phyloP scores from a whole-genome alignment of 1,284 basidiomycete genomes.

The Cryptococcus jaspeensis region DNA sequence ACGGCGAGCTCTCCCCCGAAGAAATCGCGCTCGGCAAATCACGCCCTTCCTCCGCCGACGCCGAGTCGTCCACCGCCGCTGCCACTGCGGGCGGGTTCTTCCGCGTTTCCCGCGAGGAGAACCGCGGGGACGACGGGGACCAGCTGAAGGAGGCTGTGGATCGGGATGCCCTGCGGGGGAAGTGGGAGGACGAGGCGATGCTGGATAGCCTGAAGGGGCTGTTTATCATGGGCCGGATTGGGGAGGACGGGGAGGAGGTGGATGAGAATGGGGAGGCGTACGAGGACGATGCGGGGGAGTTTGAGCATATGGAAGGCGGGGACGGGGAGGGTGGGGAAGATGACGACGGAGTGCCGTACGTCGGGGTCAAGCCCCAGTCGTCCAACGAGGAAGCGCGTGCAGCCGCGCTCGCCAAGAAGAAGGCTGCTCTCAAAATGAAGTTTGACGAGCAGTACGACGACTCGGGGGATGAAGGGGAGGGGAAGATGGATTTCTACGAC shows the following conservation, averaged over 20 bases:
- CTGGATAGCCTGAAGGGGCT: conserved; percentile 81
- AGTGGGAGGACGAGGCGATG: conserved; percentile 81
- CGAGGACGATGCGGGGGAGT: conserved; percentile 54
- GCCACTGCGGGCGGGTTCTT: conserved; percentile 68
- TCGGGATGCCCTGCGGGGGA: conserved; percentile 57
- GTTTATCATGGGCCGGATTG: conserved; percentile 79
- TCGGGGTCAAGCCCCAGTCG: conserved; percentile 40
- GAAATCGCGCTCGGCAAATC: conserved; percentile 62
- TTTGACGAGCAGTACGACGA: conserved; percentile 98
- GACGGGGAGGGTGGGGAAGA: conserved; percentile 52
- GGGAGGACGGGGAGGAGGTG: conserved; percentile 39
- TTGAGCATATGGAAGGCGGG: conserved; percentile 56
- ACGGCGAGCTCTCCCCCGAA: conserved; percentile 65
- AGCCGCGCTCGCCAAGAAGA: conserved; percentile 74
- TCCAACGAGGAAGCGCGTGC: conserved; percentile 55
- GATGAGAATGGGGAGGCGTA: conserved; percentile 51
- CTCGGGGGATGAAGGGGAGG: conserved; percentile 65
- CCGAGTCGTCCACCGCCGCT: conserved; percentile 35
- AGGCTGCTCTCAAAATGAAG: conserved; percentile 86
- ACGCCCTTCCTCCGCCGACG: conserved; percentile 44
- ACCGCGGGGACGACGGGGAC: conserved; percentile 61
- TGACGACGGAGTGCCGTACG: conserved; percentile 47
- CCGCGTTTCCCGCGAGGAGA: conserved; percentile 56
- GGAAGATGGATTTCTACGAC: conserved; percentile 80
- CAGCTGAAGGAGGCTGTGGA: conserved; percentile 64